Evolutionary conservation across 2,329 filamentous ascomycete species (phyloP).

Genomic region (Malbranchea zuffiana): DNA sequence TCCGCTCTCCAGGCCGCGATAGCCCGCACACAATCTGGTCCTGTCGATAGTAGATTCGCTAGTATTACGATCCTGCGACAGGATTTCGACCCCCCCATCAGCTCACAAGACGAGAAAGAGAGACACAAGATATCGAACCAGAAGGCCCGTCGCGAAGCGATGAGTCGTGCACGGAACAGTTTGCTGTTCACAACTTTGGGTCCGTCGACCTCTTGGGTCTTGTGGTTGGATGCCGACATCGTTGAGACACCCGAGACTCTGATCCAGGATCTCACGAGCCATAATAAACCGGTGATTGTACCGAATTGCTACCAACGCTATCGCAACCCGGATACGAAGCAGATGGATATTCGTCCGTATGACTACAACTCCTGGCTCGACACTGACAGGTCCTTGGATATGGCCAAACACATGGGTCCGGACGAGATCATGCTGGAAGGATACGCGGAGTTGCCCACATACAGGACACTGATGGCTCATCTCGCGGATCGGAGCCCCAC

Average conservation of each 20-base stretch:
- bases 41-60: conserved; percentile 73
- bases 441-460: conserved; percentile 86
- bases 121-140: conserved; percentile 88
- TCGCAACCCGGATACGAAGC: conserved; percentile 59
- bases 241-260: conserved; percentile 73
- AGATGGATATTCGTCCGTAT: conserved; percentile 69
- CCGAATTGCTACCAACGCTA: conserved; percentile 93
- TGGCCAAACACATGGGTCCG: conserved; percentile 69
- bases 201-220: conserved; percentile 83
- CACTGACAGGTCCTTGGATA: conserved; percentile 62
- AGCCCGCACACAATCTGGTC: conserved; percentile 71
- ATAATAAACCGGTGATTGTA: conserved; percentile 83
- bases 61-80: conserved; percentile 90
- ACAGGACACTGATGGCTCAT: conserved; percentile 81
- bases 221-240: conserved; percentile 91
- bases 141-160: conserved; percentile 71
- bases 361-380: conserved; percentile 99
- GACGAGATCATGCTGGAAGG: conserved; percentile 92
- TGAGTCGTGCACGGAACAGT: conserved; percentile 89
- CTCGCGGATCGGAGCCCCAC: conserved; percentile 49
- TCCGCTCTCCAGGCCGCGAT: conserved; percentile 74
- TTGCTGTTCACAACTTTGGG: conserved; percentile 91
- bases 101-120: conserved; percentile 74
- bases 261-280: conserved; percentile 80
- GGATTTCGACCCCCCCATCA: conserved; percentile 75